Percentiles rank a stretch among this genome's conserved stretches.
Conservation (phyloP, 345 rosid species). For the Corchorus olitorius region DNA sequence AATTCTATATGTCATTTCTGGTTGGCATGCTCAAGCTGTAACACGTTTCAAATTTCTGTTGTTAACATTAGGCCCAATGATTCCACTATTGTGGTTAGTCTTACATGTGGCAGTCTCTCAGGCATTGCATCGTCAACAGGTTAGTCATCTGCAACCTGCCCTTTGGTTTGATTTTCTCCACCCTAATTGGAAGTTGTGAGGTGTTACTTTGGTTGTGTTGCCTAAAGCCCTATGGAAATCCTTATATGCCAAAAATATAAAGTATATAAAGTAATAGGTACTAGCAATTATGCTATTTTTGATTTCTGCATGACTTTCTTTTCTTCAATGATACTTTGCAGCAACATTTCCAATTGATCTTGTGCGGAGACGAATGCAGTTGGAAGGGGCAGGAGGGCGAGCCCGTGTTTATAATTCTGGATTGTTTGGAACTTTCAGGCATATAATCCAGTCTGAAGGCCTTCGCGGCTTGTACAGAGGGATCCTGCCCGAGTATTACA, state of each 20-base stretch:
- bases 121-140: conserved; percentile 96
- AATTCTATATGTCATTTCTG: background rate
- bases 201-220: background rate
- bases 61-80: conserved; percentile 65
- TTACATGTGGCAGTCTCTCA: conserved; percentile 90
- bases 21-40: conserved; percentile 11
- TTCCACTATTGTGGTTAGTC: conserved; percentile 57
- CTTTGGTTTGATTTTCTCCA: background rate
- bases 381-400: conserved; percentile 95
- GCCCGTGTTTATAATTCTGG: conserved; percentile 79
- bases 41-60: background rate
- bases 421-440: conserved; percentile 71
- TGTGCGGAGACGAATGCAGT: conserved; percentile 91
- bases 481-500: conserved; percentile 92
- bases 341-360: conserved; percentile 95
- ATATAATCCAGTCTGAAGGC: conserved; percentile 80
- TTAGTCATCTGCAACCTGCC: conserved; percentile 26
- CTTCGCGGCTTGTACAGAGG: conserved; percentile 88
- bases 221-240: background rate
- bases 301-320: conserved; percentile 10
- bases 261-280: background rate
- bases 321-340: conserved; percentile 35
- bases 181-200: background rate
- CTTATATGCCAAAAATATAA: no score
- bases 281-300: conserved; percentile 5